These are phyloP conservation scores for Ajuga chamaepitys DNA, from an alignment of 257 asterid genomes.

Conservation along the genomic window DNA sequence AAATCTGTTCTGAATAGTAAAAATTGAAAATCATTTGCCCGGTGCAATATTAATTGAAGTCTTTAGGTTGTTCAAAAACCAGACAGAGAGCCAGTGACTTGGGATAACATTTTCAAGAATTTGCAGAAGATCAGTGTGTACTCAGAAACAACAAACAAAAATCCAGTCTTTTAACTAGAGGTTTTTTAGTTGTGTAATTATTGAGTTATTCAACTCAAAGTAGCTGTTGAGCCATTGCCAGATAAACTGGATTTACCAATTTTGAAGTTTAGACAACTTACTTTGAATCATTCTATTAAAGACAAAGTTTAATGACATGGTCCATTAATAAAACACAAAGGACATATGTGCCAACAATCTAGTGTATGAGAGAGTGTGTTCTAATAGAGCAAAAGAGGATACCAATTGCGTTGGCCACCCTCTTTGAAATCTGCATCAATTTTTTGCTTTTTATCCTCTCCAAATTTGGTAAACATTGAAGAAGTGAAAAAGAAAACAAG, in stretches of 20 bases:
- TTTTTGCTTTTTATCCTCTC: constrained; percentile 66
- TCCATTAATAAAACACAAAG: neutral
- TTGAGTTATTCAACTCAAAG: neutral
- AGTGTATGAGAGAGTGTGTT: neutral
- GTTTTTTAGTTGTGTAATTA: neutral
- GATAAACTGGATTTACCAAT: neutral
- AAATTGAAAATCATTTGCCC: neutral
- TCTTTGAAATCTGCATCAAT: constrained; percentile 86
- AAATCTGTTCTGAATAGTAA: neutral
- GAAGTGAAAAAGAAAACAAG: constrained; percentile 75
- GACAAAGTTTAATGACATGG: neutral
- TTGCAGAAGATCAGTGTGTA: neutral
- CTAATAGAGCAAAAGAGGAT: constrained; percentile 13
- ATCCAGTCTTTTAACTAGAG: neutral
- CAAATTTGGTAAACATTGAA: constrained; percentile 70
- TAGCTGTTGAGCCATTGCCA: neutral
- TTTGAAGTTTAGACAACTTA: neutral
- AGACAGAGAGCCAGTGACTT: neutral
- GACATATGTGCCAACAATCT: neutral
- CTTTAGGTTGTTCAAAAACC: neutral
- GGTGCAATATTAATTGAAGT: neutral
- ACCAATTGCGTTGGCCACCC: constrained; percentile 99
- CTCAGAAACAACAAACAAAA: neutral
- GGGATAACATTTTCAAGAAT: neutral
- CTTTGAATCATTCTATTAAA: neutral